phyloP scores from a whole-genome alignment of 805 yeast species.

The Starmerella etchellsii region DNA sequence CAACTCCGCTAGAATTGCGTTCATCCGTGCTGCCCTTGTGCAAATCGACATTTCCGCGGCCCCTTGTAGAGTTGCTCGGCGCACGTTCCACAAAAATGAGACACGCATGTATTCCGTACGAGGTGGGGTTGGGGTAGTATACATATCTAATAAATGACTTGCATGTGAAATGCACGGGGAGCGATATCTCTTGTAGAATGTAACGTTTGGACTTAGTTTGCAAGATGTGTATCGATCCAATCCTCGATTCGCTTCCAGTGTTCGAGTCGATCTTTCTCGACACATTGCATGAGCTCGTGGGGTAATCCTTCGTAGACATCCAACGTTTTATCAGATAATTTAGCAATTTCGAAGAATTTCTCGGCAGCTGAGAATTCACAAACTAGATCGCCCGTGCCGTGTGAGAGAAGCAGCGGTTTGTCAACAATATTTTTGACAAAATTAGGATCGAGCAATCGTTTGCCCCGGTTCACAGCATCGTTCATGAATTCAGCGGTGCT shows the following conservation, averaged over 20 bases:
- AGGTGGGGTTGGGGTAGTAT: no score
- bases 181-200: no score
- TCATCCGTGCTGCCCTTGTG: no score
- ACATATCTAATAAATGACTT: no score
- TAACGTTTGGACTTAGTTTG: no score
- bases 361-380: slow-evolving; percentile 16
- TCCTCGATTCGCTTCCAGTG: slow-evolving; percentile 11
- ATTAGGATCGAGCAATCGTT: slow-evolving; percentile 22
- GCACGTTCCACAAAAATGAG: no score
- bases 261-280: slow-evolving; percentile 10
- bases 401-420: slow-evolving; percentile 27
- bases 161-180: no score
- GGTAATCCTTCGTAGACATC: slow-evolving; percentile 16
- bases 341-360: slow-evolving; percentile 11
- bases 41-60: no score
- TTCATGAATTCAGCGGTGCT: slow-evolving; percentile 25
- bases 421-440: slow-evolving; percentile 24
- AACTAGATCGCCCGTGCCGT: slow-evolving; percentile 30
- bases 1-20: no score
- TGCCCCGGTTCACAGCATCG: slow-evolving; percentile 29
- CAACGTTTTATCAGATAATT: slow-evolving; percentile 18
- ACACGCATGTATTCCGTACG: no score
- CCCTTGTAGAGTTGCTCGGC: no score
- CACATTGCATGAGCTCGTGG: slow-evolving; percentile 21
- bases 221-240: slow-evolving; percentile 18